Percentiles rank a stretch among this genome's conserved stretches.
These are phyloP conservation scores for Diaporthe citriasiana DNA, from an alignment of 2,329 filamentous ascomycete species.

Conservation along the genomic window DNA sequence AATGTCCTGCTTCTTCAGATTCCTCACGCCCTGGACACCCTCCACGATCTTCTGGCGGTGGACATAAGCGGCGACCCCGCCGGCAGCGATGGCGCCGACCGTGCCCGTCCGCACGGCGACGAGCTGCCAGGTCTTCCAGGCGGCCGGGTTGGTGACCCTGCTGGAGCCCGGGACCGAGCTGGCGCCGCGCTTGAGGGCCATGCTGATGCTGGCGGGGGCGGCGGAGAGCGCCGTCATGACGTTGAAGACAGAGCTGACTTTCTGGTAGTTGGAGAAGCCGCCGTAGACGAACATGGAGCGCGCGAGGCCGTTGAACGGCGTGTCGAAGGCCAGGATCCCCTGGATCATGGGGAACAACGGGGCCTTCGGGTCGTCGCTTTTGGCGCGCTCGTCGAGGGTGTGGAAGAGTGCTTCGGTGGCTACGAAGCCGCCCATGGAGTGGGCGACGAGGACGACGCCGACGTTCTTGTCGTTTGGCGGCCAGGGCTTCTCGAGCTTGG, in stretches of 20 bases:
- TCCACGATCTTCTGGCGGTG: slow-evolving; percentile 78
- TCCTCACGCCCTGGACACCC: slow-evolving; percentile 61
- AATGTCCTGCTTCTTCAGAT: slow-evolving; percentile 62
- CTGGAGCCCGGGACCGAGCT: slow-evolving; percentile 44
- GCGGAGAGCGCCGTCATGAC: slow-evolving; percentile 68
- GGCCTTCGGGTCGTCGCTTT: slow-evolving; percentile 46
- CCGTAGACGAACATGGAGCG: slow-evolving; percentile 73
- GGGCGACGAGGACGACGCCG: slow-evolving; percentile 83
- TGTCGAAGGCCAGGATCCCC: slow-evolving; percentile 86
- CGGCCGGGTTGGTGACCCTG: slow-evolving; percentile 51
- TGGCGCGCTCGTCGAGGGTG: slow-evolving; percentile 72
- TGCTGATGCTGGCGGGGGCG: slow-evolving; percentile 60
- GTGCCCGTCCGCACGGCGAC: slow-evolving; percentile 86
- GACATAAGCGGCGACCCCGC: slow-evolving; percentile 84
- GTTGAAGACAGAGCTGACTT: slow-evolving; percentile 69
- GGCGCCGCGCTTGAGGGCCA: slow-evolving; percentile 53
- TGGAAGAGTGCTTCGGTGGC: slow-evolving; percentile 85
- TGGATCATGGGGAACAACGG: slow-evolving; percentile 84
- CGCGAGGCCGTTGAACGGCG: slow-evolving; percentile 80
- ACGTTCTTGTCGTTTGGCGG: slow-evolving; percentile 86
- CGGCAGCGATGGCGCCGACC: slow-evolving; percentile 83
- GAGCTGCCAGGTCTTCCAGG: slow-evolving; percentile 69
- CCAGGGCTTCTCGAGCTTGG: slow-evolving; percentile 77
- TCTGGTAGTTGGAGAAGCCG: slow-evolving; percentile 71
- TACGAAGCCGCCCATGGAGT: slow-evolving; percentile 90